A percentile compares a stretch with the other conserved stretches of the same genome.
phyloP scores from a whole-genome alignment of 2,329 filamentous ascomycete species.

The Pseudomassariella vexata region DNA sequence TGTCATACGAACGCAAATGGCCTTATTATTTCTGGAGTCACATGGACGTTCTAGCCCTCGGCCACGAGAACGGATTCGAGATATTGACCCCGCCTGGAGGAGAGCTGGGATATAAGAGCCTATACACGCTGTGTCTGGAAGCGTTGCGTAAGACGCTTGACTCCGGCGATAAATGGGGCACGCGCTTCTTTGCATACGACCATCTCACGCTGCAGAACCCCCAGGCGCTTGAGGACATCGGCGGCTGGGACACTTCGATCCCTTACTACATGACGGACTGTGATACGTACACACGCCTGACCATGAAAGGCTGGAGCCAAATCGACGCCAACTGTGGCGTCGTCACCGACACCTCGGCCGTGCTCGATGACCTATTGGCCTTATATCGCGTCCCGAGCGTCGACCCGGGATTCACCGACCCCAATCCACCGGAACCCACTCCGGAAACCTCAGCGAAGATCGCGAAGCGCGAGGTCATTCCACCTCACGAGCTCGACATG shows the following conservation, averaged over 20 bases:
- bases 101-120: slow-evolving; percentile 30
- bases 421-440: slow-evolving; percentile 24
- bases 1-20: slow-evolving; percentile 37
- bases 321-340: slow-evolving; percentile 32
- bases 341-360: slow-evolving; percentile 38
- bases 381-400: slow-evolving; percentile 37
- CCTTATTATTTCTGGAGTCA: slow-evolving; percentile 51
- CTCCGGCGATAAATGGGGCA: slow-evolving; percentile 37
- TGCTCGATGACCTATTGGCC: slow-evolving; percentile 37
- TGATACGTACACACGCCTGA: slow-evolving; percentile 45
- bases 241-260: slow-evolving; percentile 53
- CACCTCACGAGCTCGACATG: slow-evolving; percentile 9
- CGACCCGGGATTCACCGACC: slow-evolving; percentile 29
- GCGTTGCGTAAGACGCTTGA: slow-evolving; percentile 25
- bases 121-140: slow-evolving; percentile 33
- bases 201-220: slow-evolving; percentile 52
- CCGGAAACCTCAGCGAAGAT: slow-evolving; percentile 8
- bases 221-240: slow-evolving; percentile 40
- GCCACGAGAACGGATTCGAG: slow-evolving; percentile 33
- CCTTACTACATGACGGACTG: slow-evolving; percentile 54
- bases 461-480: slow-evolving; percentile 8
- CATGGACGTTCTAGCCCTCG: slow-evolving; percentile 45
- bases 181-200: slow-evolving; percentile 54
- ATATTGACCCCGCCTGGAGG: slow-evolving; percentile 23
- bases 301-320: slow-evolving; percentile 38